Conservation (phyloP, 139 green algal genomes). For the Ulvella scutata region DNA sequence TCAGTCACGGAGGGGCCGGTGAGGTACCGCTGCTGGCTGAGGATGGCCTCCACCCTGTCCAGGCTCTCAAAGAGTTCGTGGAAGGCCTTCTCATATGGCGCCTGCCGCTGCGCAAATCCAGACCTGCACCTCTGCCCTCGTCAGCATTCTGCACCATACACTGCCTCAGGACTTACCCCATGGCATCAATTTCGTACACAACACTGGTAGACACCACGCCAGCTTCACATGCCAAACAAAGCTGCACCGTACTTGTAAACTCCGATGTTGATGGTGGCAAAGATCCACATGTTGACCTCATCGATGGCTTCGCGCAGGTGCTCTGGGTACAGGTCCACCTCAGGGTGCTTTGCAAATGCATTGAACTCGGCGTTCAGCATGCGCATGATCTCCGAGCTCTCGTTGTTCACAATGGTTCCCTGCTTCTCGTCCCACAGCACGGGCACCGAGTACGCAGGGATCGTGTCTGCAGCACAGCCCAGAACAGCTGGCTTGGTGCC, state of each 20-base stretch:
- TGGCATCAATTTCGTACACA: too few species aligned
- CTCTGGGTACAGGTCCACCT: slow-evolving; percentile 68
- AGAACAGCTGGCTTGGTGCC: too few species aligned
- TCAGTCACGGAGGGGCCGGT: slow-evolving; percentile 70
- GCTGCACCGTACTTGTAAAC: slow-evolving; percentile 88
- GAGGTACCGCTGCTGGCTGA: slow-evolving; percentile 68
- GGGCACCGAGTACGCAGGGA: slow-evolving; percentile 81
- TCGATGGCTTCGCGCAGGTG: slow-evolving; percentile 52
- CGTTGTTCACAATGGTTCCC: slow-evolving; percentile 91
- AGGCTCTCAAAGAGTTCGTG: slow-evolving; percentile 68
- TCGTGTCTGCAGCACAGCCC: too few species aligned
- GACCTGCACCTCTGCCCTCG: too few species aligned
- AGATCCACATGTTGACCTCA: slow-evolving; percentile 71
- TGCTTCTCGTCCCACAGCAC: slow-evolving; percentile 88
- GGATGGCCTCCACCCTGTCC: slow-evolving; percentile 58
- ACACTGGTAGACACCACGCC: too few species aligned
- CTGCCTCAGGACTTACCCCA: too few species aligned
- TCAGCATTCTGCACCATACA: too few species aligned
- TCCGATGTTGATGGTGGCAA: slow-evolving; percentile 87
- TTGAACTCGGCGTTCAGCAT: slow-evolving; percentile 90
- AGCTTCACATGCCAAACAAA: too few species aligned
- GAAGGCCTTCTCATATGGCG: slow-evolving; percentile 11
- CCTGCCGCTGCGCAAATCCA: slow-evolving; percentile 80
- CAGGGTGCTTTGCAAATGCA: slow-evolving; percentile 45
- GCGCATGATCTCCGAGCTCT: slow-evolving; percentile 78